Percentiles rank a stretch among this genome's conserved stretches.
Conservation (phyloP, 73 alveolate species). For the Paramecium tetraurelia region DNA sequence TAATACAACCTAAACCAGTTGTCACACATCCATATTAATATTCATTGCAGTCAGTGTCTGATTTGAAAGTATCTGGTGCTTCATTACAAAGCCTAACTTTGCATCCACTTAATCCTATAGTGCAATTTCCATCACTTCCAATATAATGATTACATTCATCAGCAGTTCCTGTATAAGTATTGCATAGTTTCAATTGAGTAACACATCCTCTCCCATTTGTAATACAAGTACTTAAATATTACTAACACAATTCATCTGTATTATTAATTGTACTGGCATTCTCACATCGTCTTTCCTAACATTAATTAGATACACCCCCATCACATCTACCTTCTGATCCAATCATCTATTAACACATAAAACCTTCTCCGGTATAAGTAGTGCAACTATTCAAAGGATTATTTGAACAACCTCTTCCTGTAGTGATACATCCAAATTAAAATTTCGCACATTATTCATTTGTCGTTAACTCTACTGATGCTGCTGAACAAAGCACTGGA, state of each 20-base stretch:
- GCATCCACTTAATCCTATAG: background rate
- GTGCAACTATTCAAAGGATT: background rate
- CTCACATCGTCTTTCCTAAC: background rate
- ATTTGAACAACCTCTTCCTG: slow-evolving; percentile 25
- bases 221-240: background rate
- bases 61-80: background rate
- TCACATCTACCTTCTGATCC: slow-evolving; percentile 35
- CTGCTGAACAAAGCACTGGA: background rate
- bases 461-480: background rate
- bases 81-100: background rate
- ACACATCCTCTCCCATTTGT: slow-evolving; percentile 36
- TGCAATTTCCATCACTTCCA: slow-evolving; percentile 26
- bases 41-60: background rate
- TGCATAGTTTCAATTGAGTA: background rate
- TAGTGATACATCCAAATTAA: background rate
- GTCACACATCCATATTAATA: slow-evolving; percentile 25
- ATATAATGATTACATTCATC: background rate
- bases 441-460: background rate
- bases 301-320: background rate
- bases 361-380: background rate
- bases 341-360: background rate
- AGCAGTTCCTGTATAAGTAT: background rate
- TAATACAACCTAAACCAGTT: slow-evolving; percentile 6
- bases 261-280: background rate
- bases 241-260: background rate